These are phyloP conservation scores for Colletotrichum abscissum DNA, from an alignment of 2,329 filamentous ascomycete species.

Conservation along the genomic window DNA sequence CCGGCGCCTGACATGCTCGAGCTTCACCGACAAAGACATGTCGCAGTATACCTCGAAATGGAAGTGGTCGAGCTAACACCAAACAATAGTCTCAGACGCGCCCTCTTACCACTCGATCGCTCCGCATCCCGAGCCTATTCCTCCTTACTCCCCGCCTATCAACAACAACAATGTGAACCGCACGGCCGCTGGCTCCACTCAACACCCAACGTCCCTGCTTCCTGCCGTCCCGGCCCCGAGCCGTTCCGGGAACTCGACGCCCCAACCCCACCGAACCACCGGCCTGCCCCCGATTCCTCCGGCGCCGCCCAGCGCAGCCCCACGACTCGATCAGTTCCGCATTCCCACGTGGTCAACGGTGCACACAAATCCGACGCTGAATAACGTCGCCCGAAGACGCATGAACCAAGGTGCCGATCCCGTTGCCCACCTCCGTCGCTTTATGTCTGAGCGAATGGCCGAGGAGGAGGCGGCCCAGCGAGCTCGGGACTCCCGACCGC, in stretches of 20 bases:
- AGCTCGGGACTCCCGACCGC: slow-evolving; percentile 52
- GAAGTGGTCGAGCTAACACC: background rate
- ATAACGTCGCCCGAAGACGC: slow-evolving; percentile 73
- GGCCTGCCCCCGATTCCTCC: slow-evolving; percentile 65
- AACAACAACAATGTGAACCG: slow-evolving; percentile 34
- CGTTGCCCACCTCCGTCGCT: slow-evolving; percentile 44
- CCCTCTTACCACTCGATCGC: slow-evolving; percentile 72
- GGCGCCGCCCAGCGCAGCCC: slow-evolving; percentile 38
- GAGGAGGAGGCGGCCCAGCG: slow-evolving; percentile 47
- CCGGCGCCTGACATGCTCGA: background rate
- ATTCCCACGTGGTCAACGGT: slow-evolving; percentile 69
- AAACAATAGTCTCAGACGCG: slow-evolving; percentile 66
- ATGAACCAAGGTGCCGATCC: slow-evolving; percentile 50
- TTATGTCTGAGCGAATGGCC: slow-evolving; percentile 49
- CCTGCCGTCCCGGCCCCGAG: slow-evolving; percentile 36
- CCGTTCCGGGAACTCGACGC: slow-evolving; percentile 41
- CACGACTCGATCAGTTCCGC: slow-evolving; percentile 63
- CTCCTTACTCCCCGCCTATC: slow-evolving; percentile 60
- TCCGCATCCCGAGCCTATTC: slow-evolving; percentile 58
- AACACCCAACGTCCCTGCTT: slow-evolving; percentile 35
- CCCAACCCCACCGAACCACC: slow-evolving; percentile 46
- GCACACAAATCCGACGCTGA: slow-evolving; percentile 67
- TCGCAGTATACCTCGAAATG: background rate
- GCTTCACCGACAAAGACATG: slow-evolving; percentile 7
- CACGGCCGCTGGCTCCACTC: slow-evolving; percentile 33